Evolutionary conservation across 2,329 filamentous ascomycete species (phyloP).

Genomic region (Epichloe sp.): DNA sequence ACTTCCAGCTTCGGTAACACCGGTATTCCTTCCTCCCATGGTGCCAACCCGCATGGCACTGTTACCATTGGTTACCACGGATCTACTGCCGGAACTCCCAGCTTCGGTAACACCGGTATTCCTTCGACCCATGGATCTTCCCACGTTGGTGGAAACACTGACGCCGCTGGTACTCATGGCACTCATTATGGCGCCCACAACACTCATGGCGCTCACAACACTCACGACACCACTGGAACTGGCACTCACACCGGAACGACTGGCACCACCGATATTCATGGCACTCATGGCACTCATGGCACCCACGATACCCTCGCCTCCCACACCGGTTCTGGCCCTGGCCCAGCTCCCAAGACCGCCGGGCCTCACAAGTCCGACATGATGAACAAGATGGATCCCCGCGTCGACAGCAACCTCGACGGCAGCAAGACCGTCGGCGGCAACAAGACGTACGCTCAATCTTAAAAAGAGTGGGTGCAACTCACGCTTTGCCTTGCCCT

Average conservation of each 20-base stretch:
- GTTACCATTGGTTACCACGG: slow-evolving; percentile 1
- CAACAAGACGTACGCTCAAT: slow-evolving; percentile 32
- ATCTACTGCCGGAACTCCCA: slow-evolving; percentile 1
- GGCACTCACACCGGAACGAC: too few relatives aligned
- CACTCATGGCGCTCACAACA: too few relatives aligned
- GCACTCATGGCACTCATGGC: neutral
- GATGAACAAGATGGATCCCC: slow-evolving; percentile 41
- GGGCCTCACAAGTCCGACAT: slow-evolving; percentile 36
- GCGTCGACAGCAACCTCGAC: slow-evolving; percentile 43
- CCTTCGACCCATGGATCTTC: too few relatives aligned
- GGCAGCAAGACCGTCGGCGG: slow-evolving; percentile 40
- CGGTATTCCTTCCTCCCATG: slow-evolving; percentile 14
- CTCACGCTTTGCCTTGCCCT: neutral
- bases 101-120: too few relatives aligned
- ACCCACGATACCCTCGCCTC: neutral
- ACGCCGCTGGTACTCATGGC: slow-evolving; percentile 25
- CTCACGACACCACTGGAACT: too few relatives aligned
- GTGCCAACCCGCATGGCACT: slow-evolving; percentile 17
- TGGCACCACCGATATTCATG: too few relatives aligned
- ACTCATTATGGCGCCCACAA: neutral
- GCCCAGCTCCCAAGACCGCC: slow-evolving; percentile 21
- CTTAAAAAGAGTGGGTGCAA: slow-evolving; percentile 18
- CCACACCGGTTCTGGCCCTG: slow-evolving; percentile 11
- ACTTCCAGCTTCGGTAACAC: slow-evolving; percentile 6
- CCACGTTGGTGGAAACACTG: too few relatives aligned